Evolutionary conservation across 306 rosid genomes (phyloP).

Genomic region (Potentilla sterilis): DNA sequence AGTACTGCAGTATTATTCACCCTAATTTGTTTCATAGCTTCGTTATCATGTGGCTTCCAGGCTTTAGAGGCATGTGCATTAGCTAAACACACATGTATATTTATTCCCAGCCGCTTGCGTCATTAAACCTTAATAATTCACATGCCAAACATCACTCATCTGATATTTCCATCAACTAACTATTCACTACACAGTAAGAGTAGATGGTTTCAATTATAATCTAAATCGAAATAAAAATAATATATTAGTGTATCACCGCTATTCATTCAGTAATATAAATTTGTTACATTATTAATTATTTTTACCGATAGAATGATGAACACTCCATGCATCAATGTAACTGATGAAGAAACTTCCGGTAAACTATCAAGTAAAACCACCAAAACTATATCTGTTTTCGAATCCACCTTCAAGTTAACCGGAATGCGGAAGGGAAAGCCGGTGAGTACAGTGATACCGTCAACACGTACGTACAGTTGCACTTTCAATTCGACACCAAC

Average conservation of each 20-base stretch:
- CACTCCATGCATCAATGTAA: no score
- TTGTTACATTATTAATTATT: no score
- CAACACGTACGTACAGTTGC: background rate
- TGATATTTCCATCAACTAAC: background rate
- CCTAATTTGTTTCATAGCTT: constrained; percentile 1
- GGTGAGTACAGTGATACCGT: background rate
- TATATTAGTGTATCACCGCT: no score
- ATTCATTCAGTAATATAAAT: no score
- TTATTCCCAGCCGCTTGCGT: background rate
- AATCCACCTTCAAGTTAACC: background rate
- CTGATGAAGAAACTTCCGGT: no score
- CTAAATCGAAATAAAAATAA: background rate
- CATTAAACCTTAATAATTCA: background rate
- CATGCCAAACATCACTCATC: background rate
- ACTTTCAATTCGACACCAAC: background rate
- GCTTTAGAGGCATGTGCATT: constrained; percentile 10
- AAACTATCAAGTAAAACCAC: no score
- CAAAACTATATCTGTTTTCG: background rate
- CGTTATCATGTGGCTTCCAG: constrained; percentile 11
- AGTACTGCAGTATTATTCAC: background rate
- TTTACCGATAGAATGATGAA: no score
- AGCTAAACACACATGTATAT: background rate
- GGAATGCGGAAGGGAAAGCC: background rate
- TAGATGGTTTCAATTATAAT: background rate
- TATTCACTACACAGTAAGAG: background rate